Conservation (phyloP, 441 rosid genomes). For the Eutrema salsugineum region DNA sequence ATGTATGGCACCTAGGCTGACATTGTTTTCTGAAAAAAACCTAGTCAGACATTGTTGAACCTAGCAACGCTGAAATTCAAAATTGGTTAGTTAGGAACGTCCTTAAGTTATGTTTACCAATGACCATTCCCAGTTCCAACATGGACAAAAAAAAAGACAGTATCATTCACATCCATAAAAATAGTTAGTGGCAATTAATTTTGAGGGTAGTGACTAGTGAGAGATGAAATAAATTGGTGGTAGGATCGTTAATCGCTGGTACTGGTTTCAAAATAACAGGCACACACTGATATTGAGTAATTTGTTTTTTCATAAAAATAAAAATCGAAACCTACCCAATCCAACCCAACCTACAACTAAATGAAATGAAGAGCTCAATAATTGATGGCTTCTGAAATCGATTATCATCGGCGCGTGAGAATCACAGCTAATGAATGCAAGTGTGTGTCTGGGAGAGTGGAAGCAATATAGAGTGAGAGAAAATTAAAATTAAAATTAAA, state of each 20-base stretch:
- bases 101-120: no score
- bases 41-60: not conserved
- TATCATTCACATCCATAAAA: no score
- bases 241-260: not conserved
- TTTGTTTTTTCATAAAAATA: no score
- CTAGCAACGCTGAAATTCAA: not conserved
- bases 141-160: no score
- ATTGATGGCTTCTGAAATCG: not conserved
- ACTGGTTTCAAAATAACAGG: slow-evolving; percentile 7
- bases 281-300: no score
- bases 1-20: not conserved
- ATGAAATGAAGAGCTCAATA: slow-evolving; percentile 11
- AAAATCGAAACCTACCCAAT: not conserved
- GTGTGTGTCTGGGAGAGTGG: slow-evolving; percentile 4
- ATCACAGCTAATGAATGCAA: not conserved
- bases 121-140: no score
- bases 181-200: no score
- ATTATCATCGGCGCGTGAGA: slow-evolving; percentile 9
- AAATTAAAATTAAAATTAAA: not conserved
- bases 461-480: not conserved
- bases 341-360: not conserved
- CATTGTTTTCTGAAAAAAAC: no score
- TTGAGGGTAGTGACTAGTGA: no score
- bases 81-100: not conserved
- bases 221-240: no score